Evolutionary conservation across 257 asterid genomes (phyloP), one percentile per base, ranked within the genome.

Genomic region (Solanum boliviense): DNA sequence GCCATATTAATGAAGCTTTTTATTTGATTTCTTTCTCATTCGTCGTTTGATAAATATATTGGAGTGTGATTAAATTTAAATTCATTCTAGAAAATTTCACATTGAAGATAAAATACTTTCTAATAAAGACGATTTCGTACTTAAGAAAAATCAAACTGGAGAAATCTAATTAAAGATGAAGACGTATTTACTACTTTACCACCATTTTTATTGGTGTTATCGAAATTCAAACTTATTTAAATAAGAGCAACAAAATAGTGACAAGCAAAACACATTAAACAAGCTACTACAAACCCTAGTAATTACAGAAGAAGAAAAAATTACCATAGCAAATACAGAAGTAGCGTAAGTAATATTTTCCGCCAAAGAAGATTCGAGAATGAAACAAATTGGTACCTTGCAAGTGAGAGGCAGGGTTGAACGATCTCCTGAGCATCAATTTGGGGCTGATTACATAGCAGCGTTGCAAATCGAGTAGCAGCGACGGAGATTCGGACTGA

Each of bases 71-170:
- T 48, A 5, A 48, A 15, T 48, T 48, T 48, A 48, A 15, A 48
- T 48, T 48, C 2, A 15, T 15, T 5, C 20, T 48, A 48, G 3
- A 48, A 48, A 15, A 0, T 5, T 15, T 16, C 3, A 5, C 7
- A 16, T 48, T 2, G 2, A 48, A 15, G 0, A 48, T 5, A 48
- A 38, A 16, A 5, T 13, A 1, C 2, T 46, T 4, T 46, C 20
- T 46, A 46, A 46, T 1, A 46, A 46, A 46, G 6, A 13, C 6
- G 1, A 46, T 46, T 46, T 46, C 7, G 18, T 46, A 13, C 18
- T 0, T 46, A 46, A 4, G 2, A 13, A 11, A 46, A 44, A 12
- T 44, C 56, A 13, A 44, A 44, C 18, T 0, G 2, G 1, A 44
- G 5, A 44, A 44, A 0, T 13, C 0, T 44, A 13, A 8, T 38